Conservation (phyloP, 192 early-diverging fungal genomes). For the Powellomyces hirtus region DNA sequence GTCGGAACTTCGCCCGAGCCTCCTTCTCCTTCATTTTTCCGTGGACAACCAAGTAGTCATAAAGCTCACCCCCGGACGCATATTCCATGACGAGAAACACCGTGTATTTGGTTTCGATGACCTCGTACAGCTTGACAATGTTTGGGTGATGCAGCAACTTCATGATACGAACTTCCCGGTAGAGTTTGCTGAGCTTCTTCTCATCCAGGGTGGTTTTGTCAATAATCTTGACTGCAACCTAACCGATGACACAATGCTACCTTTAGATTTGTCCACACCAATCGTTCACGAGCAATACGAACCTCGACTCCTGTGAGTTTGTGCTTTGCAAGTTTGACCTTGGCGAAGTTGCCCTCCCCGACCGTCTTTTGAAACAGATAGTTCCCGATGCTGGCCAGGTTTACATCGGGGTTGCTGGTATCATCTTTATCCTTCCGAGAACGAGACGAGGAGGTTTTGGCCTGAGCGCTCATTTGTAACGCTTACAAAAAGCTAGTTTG, state of each 20-base stretch:
- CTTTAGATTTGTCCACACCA: too few species aligned
- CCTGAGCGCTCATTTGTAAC: constrained; percentile 9
- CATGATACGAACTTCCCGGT: constrained; percentile 66
- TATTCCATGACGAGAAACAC: constrained; percentile 96
- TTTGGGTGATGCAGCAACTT: constrained; percentile 80
- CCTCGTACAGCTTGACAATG: constrained; percentile 82
- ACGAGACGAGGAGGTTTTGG: constrained; percentile 30
- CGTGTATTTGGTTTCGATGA: constrained; percentile 84
- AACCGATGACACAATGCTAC: too few species aligned
- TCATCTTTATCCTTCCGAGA: constrained; percentile 53
- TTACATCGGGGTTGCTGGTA: constrained; percentile 51
- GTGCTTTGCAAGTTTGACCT: constrained; percentile 94
- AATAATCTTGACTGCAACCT: constrained; percentile 68
- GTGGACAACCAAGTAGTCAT: constrained; percentile 90
- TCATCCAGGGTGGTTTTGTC: constrained; percentile 62
- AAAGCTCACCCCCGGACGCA: constrained; percentile 90
- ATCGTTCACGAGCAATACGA: too few species aligned
- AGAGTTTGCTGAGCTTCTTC: constrained; percentile 61
- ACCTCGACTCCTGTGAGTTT: constrained; percentile 54
- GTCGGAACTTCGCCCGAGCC: constrained; percentile 57
- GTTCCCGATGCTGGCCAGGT: constrained; percentile 60
- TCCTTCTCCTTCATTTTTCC: constrained; percentile 71
- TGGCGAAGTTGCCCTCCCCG: constrained; percentile 97
- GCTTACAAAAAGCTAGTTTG: too few species aligned
- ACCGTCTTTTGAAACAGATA: constrained; percentile 94